Base-by-base conservation (phyloP, 169 alveolate genomes). In the Cryptosporidium parvum region DNA sequence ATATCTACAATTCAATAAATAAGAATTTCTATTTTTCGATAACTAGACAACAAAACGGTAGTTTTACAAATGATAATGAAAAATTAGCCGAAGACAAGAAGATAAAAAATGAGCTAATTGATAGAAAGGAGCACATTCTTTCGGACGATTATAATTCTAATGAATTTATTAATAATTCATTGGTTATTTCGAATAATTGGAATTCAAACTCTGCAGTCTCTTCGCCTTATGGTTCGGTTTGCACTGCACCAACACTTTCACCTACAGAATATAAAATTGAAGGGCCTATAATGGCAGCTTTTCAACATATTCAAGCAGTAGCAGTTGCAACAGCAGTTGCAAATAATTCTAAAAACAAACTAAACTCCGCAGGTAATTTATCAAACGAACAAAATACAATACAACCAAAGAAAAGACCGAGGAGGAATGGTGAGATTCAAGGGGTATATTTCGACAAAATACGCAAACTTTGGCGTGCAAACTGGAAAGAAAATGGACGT, bases 401-500 rank as follows among this genome's bases (percentile, higher is more conserved):
- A 14, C 75, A 62, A 42, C 80, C 89, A 12, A 80, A 80, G n/a
- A 80, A 80, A 29, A 21, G 89, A 8, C 80, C 89, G 10, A 80
- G 89, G 35, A 33, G 80, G 14, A 80, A 80, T 42, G 75, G 89
- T 29, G 89, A 80, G 29, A 80, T 80, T 61, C 89, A 80, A 80
- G 94, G 94, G n/a, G 94, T 91, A n/a, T 91, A 91, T 51, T 91
- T 84, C 29, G 94, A 91, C 68, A 86, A 87, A 67, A 59, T 85
- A 16, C 39, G 94, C 23, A 75, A 69, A 29, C 85, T 91, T 29
- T 91, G 94, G 94, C 84, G 94, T 45, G 94, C 94, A 39, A 91
- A 91, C 44, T 91, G 94, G 94, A 91, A 87, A 48, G 94, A 91
- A 45, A 87, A 87, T 45, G 94, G 94, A 9, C 87, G 94, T 26